phyloP scores from a whole-genome alignment of 1,284 basidiomycete species.

The Apiotrichum sp. region DNA sequence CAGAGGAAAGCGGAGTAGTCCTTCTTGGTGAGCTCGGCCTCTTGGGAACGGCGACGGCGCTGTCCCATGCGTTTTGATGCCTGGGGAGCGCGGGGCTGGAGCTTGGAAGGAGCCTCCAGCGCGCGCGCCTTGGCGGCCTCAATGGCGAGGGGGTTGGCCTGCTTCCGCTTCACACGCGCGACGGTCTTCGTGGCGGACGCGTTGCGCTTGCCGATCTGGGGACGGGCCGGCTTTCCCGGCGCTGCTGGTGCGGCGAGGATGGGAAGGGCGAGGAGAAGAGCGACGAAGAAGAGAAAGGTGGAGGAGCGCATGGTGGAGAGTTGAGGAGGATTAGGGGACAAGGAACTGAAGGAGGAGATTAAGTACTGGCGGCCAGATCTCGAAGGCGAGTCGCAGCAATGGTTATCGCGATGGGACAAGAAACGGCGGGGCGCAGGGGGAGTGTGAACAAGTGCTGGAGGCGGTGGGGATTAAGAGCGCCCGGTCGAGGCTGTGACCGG shows the following conservation, averaged over 20 bases:
- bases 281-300: not conserved
- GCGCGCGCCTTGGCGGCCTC: not conserved
- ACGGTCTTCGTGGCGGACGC: not conserved
- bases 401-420: no score
- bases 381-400: no score
- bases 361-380: no score
- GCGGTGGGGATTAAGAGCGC: no score
- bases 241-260: not conserved
- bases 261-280: not conserved
- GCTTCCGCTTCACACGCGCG: not conserved
- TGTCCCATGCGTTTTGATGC: conserved; percentile 42
- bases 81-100: conserved; percentile 34
- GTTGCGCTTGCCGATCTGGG: conserved; percentile 1
- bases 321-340: not conserved
- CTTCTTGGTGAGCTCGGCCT: conserved; percentile 30
- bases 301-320: not conserved
- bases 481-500: no score
- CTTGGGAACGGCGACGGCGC: conserved; percentile 26
- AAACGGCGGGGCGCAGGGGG: no score
- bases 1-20: conserved; percentile 49
- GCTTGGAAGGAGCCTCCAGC: conserved; percentile 25
- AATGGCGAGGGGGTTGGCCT: not conserved
- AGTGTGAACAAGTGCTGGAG: no score
- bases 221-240: not conserved
- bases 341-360: not conserved